Base-by-base conservation (phyloP, 805 yeast species). In the Wickerhamomyces hampshirensis region DNA sequence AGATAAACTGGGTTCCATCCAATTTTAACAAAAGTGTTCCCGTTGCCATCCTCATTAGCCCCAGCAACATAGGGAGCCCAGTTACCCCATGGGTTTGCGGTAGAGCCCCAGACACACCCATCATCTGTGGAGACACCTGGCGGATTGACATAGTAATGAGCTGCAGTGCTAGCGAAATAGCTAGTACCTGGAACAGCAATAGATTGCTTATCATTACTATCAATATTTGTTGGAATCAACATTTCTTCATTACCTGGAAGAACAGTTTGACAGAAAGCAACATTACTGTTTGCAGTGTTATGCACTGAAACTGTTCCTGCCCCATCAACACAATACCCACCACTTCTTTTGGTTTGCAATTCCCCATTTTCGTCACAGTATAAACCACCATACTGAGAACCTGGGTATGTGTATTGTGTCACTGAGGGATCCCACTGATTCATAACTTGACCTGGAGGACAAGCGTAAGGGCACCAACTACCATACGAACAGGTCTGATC, bases 11-110 rank as follows among this genome's bases (percentile, higher is more conserved):
- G 96, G 60, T 87, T 87, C 95, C 95, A 86, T 31, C 91, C 95
- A 56, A 87, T 75, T 63, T 85, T 88, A 46, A 84, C 85, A 57
- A 48, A 87, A 4, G 96, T 87, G 57, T 74, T 73, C 23, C 85
- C 81, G 40, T 54, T 62, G 43, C 59, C 61, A 58, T 85, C 95
- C 69, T 75, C 75, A 66, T 87, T 87, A 42, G 89, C 86, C 46
- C 96, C 96, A 12, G 93, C 94, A 45, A 88, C 95, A 50, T 85
- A 87, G 18, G 96, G 95, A 12, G 95, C 64, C 96, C 96, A 88
- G 71, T 87, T 87, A 40, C 96, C 96, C 46, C 68, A 66, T 13
- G 93, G 80, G 41, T 82, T 65, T 33, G 66, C 60, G 21, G 69
- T 68, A 13, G 81, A 61, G 5, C 96, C 96, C 96, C 96, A 87